Base-by-base conservation (phyloP, 2,329 filamentous ascomycete genomes). In the Cordyceps javanica region DNA sequence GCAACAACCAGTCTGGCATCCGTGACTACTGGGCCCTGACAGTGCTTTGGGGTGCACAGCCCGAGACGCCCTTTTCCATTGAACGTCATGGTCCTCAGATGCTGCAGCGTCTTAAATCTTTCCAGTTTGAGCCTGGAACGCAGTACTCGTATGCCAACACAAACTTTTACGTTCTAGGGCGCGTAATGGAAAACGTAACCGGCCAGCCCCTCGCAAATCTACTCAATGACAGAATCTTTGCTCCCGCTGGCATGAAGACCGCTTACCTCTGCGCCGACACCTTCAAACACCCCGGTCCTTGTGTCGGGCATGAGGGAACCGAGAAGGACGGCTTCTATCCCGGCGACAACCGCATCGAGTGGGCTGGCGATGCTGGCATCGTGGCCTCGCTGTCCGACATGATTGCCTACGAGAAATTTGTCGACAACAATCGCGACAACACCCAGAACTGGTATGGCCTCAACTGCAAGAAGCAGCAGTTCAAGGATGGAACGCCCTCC, bases 1-100 rank as follows among this genome's bases (percentile, higher is more conserved):
- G 64, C 55, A 67, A 74, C 59, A 77, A 72, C 64, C 72, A 74
- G 59, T 76, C 74, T 1, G 75, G 75, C 0, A 65, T 77, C 14
- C 72, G 75, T 5, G 75, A 77, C 61, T 77, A 77, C 60, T 77
- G 75, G 74, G 74, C 72, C 3, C 65, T 75, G 62, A 73, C 72
- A 3, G 68, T 71, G 10, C 69, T 77, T 8, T 75, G 72, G 72
- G 75, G 75, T 8, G 69, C 72, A 6, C 65, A 65, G 41, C 73
- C 74, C 1, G 73, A 76, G 9, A 69, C 66, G 16, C 62, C 63
- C 16, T 77, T 76, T 59, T 69, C 69, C n/a, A 62, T 77, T 16
- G 63, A 59, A 11, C 59, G 66, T 16, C 65, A 72, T 50, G 62
- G 58, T 13, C 66, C 58, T 16, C 66, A 62, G 55, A 69, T 65